These are phyloP conservation scores for Colletotrichum tropicale DNA, from an alignment of 2,329 filamentous ascomycete species.

Conservation along the genomic window DNA sequence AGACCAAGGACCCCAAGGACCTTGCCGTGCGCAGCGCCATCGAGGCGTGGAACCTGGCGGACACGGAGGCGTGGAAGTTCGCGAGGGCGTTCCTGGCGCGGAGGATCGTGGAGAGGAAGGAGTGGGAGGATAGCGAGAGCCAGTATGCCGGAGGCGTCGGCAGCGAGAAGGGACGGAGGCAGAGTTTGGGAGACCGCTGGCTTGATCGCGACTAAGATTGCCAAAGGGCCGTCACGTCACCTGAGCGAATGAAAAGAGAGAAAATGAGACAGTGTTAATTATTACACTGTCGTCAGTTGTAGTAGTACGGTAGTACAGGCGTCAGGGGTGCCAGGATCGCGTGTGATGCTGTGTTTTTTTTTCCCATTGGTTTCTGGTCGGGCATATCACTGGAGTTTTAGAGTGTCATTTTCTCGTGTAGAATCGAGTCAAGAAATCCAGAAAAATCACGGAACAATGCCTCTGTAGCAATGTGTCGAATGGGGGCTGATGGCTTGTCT, in stretches of 20 bases:
- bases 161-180: slow-evolving; percentile 45
- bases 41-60: slow-evolving; percentile 73
- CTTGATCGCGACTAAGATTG: slow-evolving; percentile 29
- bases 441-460: background rate
- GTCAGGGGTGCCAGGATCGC: background rate
- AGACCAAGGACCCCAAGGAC: slow-evolving; percentile 46
- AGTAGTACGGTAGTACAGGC: slow-evolving; percentile 10
- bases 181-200: slow-evolving; percentile 36
- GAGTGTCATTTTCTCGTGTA: slow-evolving; percentile 1
- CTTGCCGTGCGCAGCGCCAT: slow-evolving; percentile 55
- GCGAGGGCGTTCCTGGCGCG: slow-evolving; percentile 70
- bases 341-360: background rate
- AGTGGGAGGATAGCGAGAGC: slow-evolving; percentile 75
- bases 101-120: slow-evolving; percentile 63
- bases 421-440: background rate
- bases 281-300: background rate
- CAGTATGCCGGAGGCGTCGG: slow-evolving; percentile 68
- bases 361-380: background rate
- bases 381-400: background rate
- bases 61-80: slow-evolving; percentile 81
- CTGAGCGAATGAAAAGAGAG: background rate
- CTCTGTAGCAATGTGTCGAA: background rate
- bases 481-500: background rate
- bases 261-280: background rate
- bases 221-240: background rate